phyloP scores from a whole-genome alignment of 176 grass and related monocot species.

The Oryza nivara region DNA sequence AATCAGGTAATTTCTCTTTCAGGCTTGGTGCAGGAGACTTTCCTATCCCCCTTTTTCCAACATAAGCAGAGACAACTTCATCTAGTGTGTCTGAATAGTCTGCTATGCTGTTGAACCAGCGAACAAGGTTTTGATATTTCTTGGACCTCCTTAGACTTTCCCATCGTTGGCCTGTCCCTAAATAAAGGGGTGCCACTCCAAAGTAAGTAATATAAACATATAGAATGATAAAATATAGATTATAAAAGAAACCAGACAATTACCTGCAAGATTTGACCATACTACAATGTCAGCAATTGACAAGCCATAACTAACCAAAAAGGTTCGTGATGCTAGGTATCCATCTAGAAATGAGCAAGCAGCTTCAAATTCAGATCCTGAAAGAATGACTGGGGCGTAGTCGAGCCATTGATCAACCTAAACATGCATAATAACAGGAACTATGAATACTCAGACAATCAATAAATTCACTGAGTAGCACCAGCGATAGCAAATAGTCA shows the following conservation, averaged over 20 bases:
- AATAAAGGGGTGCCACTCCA: slow-evolving; percentile 21
- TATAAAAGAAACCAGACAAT: slow-evolving; percentile 30
- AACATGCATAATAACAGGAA: slow-evolving; percentile 32
- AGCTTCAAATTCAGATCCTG: slow-evolving; percentile 77
- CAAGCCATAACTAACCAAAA: slow-evolving; percentile 76
- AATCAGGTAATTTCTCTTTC: slow-evolving; percentile 50
- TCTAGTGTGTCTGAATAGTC: slow-evolving; percentile 58
- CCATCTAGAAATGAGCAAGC: slow-evolving; percentile 69
- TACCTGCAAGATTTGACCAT: slow-evolving; percentile 87
- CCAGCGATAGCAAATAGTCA: slow-evolving; percentile 10
- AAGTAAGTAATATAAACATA: slow-evolving; percentile 11
- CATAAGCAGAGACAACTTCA: slow-evolving; percentile 72
- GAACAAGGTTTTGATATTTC: slow-evolving; percentile 79
- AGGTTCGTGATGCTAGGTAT: slow-evolving; percentile 60
- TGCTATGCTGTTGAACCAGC: slow-evolving; percentile 77
- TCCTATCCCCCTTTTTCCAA: slow-evolving; percentile 84
- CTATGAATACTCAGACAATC: slow-evolving; percentile 7
- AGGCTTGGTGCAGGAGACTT: slow-evolving; percentile 72
- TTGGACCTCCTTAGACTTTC: slow-evolving; percentile 86
- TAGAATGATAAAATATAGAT: background rate
- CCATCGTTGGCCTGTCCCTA: slow-evolving; percentile 90
- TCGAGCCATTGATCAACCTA: slow-evolving; percentile 94
- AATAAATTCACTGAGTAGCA: background rate
- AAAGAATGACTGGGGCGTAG: slow-evolving; percentile 61
- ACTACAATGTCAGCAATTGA: slow-evolving; percentile 78